Conservation (phyloP, 257 asterid genomes). For the Misopates orontium region DNA sequence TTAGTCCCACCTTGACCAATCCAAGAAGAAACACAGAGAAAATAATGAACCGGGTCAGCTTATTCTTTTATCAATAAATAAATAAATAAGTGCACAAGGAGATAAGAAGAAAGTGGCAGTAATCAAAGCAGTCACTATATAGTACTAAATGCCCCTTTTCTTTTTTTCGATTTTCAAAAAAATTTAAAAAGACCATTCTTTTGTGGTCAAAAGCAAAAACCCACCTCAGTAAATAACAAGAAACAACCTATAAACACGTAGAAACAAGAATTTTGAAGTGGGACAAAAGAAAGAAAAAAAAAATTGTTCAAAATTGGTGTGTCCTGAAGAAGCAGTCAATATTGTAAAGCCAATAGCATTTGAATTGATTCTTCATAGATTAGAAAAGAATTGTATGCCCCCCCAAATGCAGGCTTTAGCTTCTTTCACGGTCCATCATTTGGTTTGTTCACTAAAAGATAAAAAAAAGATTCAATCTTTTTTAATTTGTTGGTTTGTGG, state of each 20-base stretch:
- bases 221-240: not conserved
- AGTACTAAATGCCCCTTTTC: conserved; percentile 8
- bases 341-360: not conserved
- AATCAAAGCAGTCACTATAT: not conserved
- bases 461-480: not conserved
- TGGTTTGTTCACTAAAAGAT: conserved; percentile 16
- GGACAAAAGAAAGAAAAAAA: not conserved
- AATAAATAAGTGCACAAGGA: conserved; percentile 25
- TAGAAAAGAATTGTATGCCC: not conserved
- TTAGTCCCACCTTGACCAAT: too few relatives aligned
- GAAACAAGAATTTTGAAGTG: not conserved
- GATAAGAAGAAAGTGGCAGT: conserved; percentile 1
- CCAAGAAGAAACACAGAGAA: conserved; percentile 1
- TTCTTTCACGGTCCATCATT: conserved; percentile 1
- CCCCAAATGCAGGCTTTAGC: conserved; percentile 14
- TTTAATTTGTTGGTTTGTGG: not conserved
- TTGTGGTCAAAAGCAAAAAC: not conserved
- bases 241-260: not conserved
- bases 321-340: conserved; percentile 44
- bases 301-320: too few relatives aligned
- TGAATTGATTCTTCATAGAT: conserved; percentile 12
- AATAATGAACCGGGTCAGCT: conserved; percentile 36
- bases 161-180: not conserved
- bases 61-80: conserved; percentile 22
- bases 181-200: not conserved